Evolutionary conservation across 129 eudicot genomes (phyloP).

Genomic region (Smallanthus sonchifolius): DNA sequence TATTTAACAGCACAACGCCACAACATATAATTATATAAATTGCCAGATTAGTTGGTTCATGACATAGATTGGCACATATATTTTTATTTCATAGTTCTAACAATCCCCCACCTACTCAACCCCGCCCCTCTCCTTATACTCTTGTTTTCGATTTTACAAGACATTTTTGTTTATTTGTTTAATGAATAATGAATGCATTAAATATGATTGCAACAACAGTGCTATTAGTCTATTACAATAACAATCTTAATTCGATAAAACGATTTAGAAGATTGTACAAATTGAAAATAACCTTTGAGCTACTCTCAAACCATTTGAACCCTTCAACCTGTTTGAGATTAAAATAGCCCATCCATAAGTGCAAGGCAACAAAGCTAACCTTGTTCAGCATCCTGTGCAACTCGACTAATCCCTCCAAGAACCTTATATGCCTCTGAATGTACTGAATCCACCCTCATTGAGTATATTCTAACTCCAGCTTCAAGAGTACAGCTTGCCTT

Average conservation of each 20-base stretch:
- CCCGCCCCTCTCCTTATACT: neutral
- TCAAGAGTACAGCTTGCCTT: slow-evolving; percentile 95
- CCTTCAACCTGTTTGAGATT: neutral
- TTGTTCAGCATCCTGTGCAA: slow-evolving; percentile 56
- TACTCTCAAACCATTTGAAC: neutral
- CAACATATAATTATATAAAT: neutral
- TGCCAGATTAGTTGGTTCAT: neutral
- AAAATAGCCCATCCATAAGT: neutral
- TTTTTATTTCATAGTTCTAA: neutral
- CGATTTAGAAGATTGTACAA: neutral
- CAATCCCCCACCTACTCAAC: neutral
- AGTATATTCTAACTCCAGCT: slow-evolving; percentile 96
- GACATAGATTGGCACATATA: neutral
- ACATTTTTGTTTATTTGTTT: neutral
- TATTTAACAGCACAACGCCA: slow-evolving; percentile 18
- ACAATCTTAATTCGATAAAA: neutral
- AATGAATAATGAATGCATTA: neutral
- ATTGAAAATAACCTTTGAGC: neutral
- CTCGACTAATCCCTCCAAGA: slow-evolving; percentile 86
- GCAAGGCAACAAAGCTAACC: slow-evolving; percentile 36
- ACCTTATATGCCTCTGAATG: slow-evolving; percentile 93
- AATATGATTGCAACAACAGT: neutral
- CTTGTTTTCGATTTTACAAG: neutral
- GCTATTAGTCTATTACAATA: no score
- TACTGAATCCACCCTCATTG: slow-evolving; percentile 92